Percentiles rank a stretch among this genome's conserved stretches.
Conservation (phyloP, 345 rosid species). For the Camelina sativa region DNA sequence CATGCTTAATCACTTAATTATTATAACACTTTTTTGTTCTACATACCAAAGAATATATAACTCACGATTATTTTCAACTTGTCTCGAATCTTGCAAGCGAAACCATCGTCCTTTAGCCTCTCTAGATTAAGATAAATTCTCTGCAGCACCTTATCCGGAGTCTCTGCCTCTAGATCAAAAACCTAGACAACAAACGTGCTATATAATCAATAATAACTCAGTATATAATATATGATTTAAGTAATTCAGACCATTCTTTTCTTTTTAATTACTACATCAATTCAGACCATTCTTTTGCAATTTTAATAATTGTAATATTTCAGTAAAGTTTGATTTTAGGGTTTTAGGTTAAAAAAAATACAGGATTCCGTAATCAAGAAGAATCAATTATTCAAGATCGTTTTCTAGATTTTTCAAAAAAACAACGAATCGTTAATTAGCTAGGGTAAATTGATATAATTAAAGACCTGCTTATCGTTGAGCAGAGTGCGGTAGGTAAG, state of each 20-base stretch:
- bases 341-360: neutral
- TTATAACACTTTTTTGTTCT: neutral
- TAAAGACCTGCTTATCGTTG: conserved; percentile 60
- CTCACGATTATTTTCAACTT: conserved; percentile 75
- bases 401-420: neutral
- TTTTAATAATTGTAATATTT: neutral
- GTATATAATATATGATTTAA: conserved; percentile 7
- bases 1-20: neutral
- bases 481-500: conserved; percentile 63
- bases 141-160: conserved; percentile 64
- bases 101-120: conserved; percentile 55
- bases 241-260: neutral
- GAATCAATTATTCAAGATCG: neutral
- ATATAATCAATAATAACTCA: neutral
- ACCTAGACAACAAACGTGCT: conserved; percentile 55
- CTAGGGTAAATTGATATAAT: neutral
- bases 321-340: neutral
- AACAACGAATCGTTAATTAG: neutral
- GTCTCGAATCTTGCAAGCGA: conserved; percentile 56
- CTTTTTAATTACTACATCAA: neutral
- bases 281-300: neutral
- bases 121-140: conserved; percentile 68
- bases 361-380: neutral
- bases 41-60: neutral
- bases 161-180: conserved; percentile 71